These are phyloP conservation scores for Camellia sinensis DNA, from an alignment of 148 eudicot genomes.

Conservation along the genomic window DNA sequence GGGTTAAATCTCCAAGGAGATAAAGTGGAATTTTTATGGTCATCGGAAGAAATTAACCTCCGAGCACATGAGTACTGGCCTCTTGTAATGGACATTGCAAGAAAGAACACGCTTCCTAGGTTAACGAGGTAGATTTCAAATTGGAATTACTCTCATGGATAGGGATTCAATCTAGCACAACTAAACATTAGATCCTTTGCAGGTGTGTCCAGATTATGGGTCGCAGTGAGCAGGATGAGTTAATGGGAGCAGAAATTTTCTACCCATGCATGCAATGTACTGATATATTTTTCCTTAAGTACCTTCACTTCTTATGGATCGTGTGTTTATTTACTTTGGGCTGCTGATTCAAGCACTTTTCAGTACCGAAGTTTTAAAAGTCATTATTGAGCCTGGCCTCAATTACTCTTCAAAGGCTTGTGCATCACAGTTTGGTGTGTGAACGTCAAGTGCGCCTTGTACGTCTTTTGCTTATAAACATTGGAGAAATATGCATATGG, in stretches of 20 bases:
- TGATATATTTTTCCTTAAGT: constrained; percentile 91
- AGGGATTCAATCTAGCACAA: neutral
- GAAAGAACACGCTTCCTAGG: constrained; percentile 75
- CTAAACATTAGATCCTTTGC: constrained; percentile 16
- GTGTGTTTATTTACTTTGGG: neutral
- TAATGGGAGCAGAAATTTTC: constrained; percentile 78
- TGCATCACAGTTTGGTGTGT: too few relatives aligned
- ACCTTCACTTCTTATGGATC: neutral
- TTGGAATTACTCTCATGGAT: neutral
- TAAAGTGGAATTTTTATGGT: constrained; percentile 84
- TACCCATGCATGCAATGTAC: constrained; percentile 99
- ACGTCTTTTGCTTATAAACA: too few relatives aligned
- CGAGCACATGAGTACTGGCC: too few relatives aligned
- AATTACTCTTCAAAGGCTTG: too few relatives aligned
- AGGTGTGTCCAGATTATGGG: constrained; percentile 94
- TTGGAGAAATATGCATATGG: too few relatives aligned
- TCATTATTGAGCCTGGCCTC: too few relatives aligned
- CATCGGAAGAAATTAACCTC: constrained; percentile 59
- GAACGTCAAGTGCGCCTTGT: too few relatives aligned
- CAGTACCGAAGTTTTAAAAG: too few relatives aligned
- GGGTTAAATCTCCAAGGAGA: constrained; percentile 72
- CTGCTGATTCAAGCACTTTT: neutral
- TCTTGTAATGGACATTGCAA: constrained; percentile 85
- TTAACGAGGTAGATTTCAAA: constrained; percentile 50
- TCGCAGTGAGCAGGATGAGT: constrained; percentile 76